Conservation (phyloP, 495 filamentous ascomycete genomes). For the Aspergillus leporis region DNA sequence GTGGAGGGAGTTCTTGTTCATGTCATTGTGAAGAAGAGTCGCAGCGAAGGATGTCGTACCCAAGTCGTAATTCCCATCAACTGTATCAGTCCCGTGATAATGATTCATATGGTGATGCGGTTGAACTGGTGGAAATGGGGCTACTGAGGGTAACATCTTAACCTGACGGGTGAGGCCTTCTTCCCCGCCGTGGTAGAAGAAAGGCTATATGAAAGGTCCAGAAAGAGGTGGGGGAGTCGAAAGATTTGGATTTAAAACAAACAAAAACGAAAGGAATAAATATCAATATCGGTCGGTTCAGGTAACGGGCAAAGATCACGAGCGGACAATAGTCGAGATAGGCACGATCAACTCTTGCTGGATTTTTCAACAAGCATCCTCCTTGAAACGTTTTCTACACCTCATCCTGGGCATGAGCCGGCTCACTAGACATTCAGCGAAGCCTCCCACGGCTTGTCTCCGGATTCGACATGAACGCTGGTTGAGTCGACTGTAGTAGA, state of each 20-base stretch:
- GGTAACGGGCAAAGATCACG: slow-evolving; percentile 17
- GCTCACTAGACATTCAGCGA: slow-evolving; percentile 24
- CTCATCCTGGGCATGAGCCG: slow-evolving; percentile 46
- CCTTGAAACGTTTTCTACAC: slow-evolving; percentile 53
- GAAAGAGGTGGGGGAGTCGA: neutral
- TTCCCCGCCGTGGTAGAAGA: neutral
- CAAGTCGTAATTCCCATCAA: slow-evolving; percentile 33
- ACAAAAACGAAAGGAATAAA: slow-evolving; percentile 5
- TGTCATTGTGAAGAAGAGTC: slow-evolving; percentile 28
- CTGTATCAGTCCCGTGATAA: slow-evolving; percentile 32
- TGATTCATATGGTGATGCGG: slow-evolving; percentile 46
- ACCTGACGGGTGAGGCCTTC: slow-evolving; percentile 14
- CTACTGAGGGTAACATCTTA: slow-evolving; percentile 50
- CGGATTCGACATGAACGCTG: slow-evolving; percentile 30
- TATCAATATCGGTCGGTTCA: slow-evolving; percentile 8
- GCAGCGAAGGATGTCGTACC: slow-evolving; percentile 27
- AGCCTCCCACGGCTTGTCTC: slow-evolving; percentile 26
- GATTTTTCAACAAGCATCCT: slow-evolving; percentile 45
- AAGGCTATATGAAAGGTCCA: slow-evolving; percentile 2
- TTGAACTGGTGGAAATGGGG: slow-evolving; percentile 45
- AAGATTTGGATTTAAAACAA: neutral
- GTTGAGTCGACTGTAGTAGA: slow-evolving; percentile 9
- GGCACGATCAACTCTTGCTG: slow-evolving; percentile 26
- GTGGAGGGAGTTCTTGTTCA: slow-evolving; percentile 28
- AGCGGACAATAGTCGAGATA: slow-evolving; percentile 28